Evolutionary conservation across 768 basidiomycete species (phyloP).

Genomic region (Suillus bovinus): DNA sequence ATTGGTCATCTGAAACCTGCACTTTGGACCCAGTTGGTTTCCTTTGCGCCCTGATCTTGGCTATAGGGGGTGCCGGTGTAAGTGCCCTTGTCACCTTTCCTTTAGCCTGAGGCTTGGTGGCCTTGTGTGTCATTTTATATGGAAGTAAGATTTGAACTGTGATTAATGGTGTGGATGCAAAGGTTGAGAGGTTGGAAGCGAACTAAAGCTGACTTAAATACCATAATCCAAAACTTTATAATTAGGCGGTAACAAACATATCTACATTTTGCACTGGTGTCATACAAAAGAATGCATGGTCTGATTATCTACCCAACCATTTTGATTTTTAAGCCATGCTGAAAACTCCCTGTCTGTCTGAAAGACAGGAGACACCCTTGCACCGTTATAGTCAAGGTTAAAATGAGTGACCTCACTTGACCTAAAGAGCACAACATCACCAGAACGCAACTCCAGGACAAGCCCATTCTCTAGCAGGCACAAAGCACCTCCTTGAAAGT

Average conservation of each 20-base stretch:
- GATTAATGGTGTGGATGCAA: background rate
- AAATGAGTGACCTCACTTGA: conserved; percentile 9
- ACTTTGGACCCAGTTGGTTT: background rate
- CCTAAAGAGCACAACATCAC: conserved; percentile 10
- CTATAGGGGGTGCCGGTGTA: background rate
- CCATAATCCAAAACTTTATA: background rate
- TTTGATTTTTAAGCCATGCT: conserved; percentile 1
- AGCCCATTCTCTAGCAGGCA: conserved; percentile 11
- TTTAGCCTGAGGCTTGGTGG: background rate
- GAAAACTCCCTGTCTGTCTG: conserved; percentile 10
- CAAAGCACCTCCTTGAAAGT: conserved; percentile 9
- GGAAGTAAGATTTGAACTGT: background rate
- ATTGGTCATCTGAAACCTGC: background rate
- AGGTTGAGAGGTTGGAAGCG: background rate
- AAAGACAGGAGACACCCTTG: conserved; percentile 10
- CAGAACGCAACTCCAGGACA: conserved; percentile 3
- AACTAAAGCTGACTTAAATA: background rate
- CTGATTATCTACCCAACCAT: conserved; percentile 4
- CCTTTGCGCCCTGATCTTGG: background rate
- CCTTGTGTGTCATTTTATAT: background rate
- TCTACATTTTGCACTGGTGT: background rate
- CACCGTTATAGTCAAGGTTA: conserved; percentile 10
- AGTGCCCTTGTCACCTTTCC: background rate
- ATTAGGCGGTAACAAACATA: background rate
- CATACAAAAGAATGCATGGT: background rate